Base-by-base conservation (phyloP, 345 rosid species). In the Combretum micranthum region DNA sequence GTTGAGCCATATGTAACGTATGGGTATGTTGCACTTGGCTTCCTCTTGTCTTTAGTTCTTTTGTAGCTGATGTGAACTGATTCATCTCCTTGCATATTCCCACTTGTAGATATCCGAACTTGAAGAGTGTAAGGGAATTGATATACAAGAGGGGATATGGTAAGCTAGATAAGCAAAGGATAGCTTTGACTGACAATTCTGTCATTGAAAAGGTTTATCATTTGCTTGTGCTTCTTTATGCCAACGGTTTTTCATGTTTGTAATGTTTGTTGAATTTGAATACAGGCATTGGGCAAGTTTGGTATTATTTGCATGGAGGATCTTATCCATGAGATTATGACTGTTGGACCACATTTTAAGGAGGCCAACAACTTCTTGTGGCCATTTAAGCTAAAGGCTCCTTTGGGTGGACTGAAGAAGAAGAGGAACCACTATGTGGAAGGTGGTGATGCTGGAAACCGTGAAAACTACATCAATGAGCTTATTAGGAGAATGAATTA, bases 371-470 rank as follows among this genome's bases (percentile, higher is more conserved):
- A 88, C 77, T 89, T 89, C 74, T 65, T 89, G 10, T 83, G 96
- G 90, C 94, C 94, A 10, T 88, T 88, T 22, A 78, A 88, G 70
- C 76, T 88, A 20, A 85, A 80, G 75, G 90, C 88, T 16, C 96
- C 96, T 3, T 64, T 81, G 48, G 90, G 93, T 58, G 96, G 93
- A 15, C 69, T 85, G 62, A 77, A 85, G 82, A 83, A 81, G 79
- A 85, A 85, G 74, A 83, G 96, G 61, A 88, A 85, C 65, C 96
- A 88, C 56, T 88, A 85, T 20, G 93, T 85, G 6, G 92, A 88
- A 69, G 89, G 97, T 10, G 97, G 97, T 20, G 96, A 88, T 65
- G 89, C 95, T 0, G 96, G 96, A 51, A 88, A 88, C 71, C 68
- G 97, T 19, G 97, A 89, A 44, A 77, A 81, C 66, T 79, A 73